Evolutionary conservation across 805 yeast species (phyloP).

Genomic region (Aciculoconidium aculeatum): DNA sequence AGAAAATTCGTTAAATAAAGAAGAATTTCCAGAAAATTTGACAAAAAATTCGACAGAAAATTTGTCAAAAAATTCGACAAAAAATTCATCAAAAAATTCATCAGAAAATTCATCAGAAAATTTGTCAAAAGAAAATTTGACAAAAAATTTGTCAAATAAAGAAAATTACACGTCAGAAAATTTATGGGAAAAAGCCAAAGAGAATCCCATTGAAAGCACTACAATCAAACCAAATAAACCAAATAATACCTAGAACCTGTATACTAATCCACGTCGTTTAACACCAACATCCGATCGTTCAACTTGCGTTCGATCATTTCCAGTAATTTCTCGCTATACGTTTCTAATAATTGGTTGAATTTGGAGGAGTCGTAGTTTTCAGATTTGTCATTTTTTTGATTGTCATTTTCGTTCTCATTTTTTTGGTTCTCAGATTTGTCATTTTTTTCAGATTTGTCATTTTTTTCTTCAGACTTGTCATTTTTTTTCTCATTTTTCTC

Average conservation of each 20-base stretch:
- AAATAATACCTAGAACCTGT: not conserved
- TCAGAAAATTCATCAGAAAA: too few species aligned
- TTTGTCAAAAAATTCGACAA: too few species aligned
- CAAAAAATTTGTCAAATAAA: constrained; percentile 25
- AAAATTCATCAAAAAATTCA: too few species aligned
- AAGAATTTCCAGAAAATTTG: too few species aligned
- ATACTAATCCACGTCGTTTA: constrained; percentile 1
- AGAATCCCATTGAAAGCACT: constrained; percentile 34
- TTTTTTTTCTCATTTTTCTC: too few species aligned
- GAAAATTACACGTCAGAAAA: constrained; percentile 12
- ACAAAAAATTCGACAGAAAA: too few species aligned
- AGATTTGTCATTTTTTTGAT: not conserved
- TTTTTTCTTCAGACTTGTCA: too few species aligned
- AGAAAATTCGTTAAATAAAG: too few species aligned
- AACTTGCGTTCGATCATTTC: constrained; percentile 23
- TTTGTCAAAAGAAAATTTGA: constrained; percentile 25
- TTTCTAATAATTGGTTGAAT: constrained; percentile 27
- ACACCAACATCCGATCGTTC: constrained; percentile 1
- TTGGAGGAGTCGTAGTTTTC: too few species aligned
- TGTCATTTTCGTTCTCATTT: too few species aligned
- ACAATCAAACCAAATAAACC: constrained; percentile 30
- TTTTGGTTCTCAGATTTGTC: too few species aligned
- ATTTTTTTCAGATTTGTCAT: too few species aligned
- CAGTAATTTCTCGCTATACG: constrained; percentile 33
- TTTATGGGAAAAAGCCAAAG: constrained; percentile 35